Percentiles rank a stretch among this genome's conserved stretches.
Evolutionary conservation across 2,329 filamentous ascomycete genomes (phyloP).

Genomic region (Cordyceps tenuipes): DNA sequence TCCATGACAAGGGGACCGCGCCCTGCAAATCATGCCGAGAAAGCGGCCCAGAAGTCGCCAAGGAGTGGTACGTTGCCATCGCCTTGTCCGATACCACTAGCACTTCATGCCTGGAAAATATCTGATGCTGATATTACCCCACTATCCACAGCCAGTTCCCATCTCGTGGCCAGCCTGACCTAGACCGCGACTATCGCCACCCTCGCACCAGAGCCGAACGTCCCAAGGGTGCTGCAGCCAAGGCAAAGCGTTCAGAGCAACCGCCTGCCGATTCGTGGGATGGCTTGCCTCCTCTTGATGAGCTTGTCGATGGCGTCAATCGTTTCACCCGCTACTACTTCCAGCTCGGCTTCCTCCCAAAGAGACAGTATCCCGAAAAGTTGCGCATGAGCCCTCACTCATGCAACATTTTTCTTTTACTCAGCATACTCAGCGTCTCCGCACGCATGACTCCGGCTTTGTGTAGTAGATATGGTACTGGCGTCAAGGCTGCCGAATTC

Average conservation of each 20-base stretch:
- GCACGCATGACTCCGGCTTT: slow-evolving; percentile 45
- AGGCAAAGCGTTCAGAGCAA: slow-evolving; percentile 20
- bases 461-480: slow-evolving; percentile 39
- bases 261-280: slow-evolving; percentile 36
- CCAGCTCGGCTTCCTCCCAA: slow-evolving; percentile 51
- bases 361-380: slow-evolving; percentile 39
- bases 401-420: slow-evolving; percentile 46
- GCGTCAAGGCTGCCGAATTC: slow-evolving; percentile 41
- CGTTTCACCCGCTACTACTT: slow-evolving; percentile 49
- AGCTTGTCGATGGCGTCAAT: slow-evolving; percentile 44
- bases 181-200: slow-evolving; percentile 48
- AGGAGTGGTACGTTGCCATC: slow-evolving; percentile 38
- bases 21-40: slow-evolving; percentile 45
- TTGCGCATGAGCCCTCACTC: slow-evolving; percentile 39
- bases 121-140: neutral
- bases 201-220: slow-evolving; percentile 43
- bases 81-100: neutral
- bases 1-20: slow-evolving; percentile 38
- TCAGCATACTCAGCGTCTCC: slow-evolving; percentile 48
- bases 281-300: slow-evolving; percentile 38
- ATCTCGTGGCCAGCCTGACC: slow-evolving; percentile 42
- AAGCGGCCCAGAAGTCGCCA: slow-evolving; percentile 35
- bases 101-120: neutral
- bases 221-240: slow-evolving; percentile 32
- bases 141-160: slow-evolving; percentile 37